phyloP scores from a whole-genome alignment of 2,329 filamentous ascomycete species.

The Phyllosticta capitalensis region DNA sequence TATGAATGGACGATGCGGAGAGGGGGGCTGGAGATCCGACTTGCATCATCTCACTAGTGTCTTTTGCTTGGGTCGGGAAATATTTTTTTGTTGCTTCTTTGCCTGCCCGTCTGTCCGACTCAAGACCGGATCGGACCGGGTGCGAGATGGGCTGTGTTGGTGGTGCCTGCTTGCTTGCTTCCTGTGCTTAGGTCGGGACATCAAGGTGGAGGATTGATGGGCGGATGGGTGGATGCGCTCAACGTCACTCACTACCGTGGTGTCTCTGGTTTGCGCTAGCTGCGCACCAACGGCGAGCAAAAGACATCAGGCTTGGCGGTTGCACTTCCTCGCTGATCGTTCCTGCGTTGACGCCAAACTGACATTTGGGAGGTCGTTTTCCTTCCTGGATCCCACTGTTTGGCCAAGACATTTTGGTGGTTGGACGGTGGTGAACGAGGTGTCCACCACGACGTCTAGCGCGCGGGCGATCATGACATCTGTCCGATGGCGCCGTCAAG shows the following conservation, averaged over 20 bases:
- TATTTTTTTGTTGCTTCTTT: not conserved
- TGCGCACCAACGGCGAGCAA: not conserved
- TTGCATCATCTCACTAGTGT: not conserved
- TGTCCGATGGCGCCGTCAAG: not conserved
- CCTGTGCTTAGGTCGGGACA: no score
- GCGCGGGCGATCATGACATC: not conserved
- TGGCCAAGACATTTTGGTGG: not conserved
- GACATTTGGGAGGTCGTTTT: not conserved
- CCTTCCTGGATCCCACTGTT: not conserved
- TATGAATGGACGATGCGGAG: not conserved
- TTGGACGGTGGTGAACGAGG: not conserved
- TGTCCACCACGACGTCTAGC: no score
- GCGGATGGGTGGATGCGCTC: not conserved
- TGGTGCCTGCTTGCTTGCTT: no score
- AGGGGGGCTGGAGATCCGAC: not conserved
- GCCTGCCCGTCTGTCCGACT: not conserved
- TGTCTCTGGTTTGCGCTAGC: not conserved
- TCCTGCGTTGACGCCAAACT: not conserved
- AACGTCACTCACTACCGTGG: not conserved
- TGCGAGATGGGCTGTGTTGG: not conserved
- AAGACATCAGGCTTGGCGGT: not conserved
- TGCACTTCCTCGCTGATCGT: not conserved
- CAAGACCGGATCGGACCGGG: not conserved
- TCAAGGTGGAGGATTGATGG: no score
- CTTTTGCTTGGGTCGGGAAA: not conserved